Conservation (phyloP, 1,284 basidiomycete genomes). For the Malassezia cuniculi region DNA sequence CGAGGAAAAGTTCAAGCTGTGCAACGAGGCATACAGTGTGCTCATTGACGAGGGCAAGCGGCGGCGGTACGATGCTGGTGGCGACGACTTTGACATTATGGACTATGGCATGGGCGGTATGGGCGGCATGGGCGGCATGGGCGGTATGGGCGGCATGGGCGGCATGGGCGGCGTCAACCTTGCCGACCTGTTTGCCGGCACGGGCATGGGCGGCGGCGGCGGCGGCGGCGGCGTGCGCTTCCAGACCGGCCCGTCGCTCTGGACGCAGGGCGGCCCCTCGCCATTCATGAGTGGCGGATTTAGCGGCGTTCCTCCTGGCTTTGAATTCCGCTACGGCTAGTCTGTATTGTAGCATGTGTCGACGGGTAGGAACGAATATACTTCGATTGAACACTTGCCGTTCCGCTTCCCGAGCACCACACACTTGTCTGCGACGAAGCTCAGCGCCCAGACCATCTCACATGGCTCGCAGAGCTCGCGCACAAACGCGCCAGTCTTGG, state of each 20-base stretch:
- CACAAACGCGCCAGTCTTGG: slow-evolving; percentile 34
- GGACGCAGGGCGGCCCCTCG: not conserved
- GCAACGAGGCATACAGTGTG: slow-evolving; percentile 39
- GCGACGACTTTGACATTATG: slow-evolving; percentile 30
- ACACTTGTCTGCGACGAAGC: slow-evolving; percentile 62
- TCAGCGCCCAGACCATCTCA: slow-evolving; percentile 79
- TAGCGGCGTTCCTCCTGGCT: not conserved
- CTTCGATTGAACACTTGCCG: slow-evolving; percentile 78
- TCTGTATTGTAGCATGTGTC: not conserved
- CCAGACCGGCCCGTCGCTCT: not conserved
- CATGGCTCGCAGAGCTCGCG: slow-evolving; percentile 36
- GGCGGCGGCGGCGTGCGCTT: slow-evolving; percentile 3
- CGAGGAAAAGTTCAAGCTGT: slow-evolving; percentile 44
- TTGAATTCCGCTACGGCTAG: not conserved
- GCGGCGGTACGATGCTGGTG: slow-evolving; percentile 38
- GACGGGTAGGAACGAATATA: slow-evolving; percentile 47
- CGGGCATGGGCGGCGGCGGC: slow-evolving; percentile 20
- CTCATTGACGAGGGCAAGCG: slow-evolving; percentile 35
- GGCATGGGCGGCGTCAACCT: slow-evolving; percentile 35
- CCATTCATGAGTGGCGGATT: not conserved
- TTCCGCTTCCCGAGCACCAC: slow-evolving; percentile 70
- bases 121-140: slow-evolving; percentile 10
- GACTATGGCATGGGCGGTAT: slow-evolving; percentile 17
- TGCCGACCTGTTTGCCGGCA: slow-evolving; percentile 38
- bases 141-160: slow-evolving; percentile 21